A percentile compares a stretch with the other conserved stretches of the same genome.
These are phyloP conservation scores for Calonectria ilicicola DNA, from an alignment of 2,329 filamentous ascomycete species.

Conservation along the genomic window DNA sequence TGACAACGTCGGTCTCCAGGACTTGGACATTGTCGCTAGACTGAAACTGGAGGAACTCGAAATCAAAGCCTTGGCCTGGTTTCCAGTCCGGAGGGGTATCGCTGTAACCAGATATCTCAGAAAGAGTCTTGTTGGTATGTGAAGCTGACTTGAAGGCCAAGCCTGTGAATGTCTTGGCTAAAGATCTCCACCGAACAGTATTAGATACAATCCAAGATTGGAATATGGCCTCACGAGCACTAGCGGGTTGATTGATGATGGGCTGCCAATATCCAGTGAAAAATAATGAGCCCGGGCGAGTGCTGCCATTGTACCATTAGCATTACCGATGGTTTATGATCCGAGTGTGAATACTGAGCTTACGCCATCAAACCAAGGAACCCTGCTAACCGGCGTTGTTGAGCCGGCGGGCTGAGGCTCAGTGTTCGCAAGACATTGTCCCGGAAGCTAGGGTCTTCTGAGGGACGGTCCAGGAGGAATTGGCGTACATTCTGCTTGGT, in stretches of 20 bases:
- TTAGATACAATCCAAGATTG: slow-evolving; percentile 71
- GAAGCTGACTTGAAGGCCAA: slow-evolving; percentile 67
- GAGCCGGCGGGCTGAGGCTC: slow-evolving; percentile 46
- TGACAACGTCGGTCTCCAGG: slow-evolving; percentile 83
- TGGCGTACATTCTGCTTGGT: slow-evolving; percentile 59
- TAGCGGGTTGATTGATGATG: slow-evolving; percentile 70
- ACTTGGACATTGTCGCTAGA: slow-evolving; percentile 59
- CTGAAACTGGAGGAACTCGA: slow-evolving; percentile 71
- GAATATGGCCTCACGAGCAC: slow-evolving; percentile 72
- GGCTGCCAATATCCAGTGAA: slow-evolving; percentile 76
- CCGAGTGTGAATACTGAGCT: slow-evolving; percentile 38
- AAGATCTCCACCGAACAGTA: slow-evolving; percentile 63
- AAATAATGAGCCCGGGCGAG: slow-evolving; percentile 71
- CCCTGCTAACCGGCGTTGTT: slow-evolving; percentile 51
- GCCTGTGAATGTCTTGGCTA: slow-evolving; percentile 67
- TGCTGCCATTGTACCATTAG: slow-evolving; percentile 55
- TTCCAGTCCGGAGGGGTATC: slow-evolving; percentile 64
- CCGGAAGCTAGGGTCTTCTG: slow-evolving; percentile 65
- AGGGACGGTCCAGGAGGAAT: slow-evolving; percentile 65
- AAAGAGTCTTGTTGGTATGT: slow-evolving; percentile 67
- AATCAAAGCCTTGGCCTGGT: slow-evolving; percentile 65
- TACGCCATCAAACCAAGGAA: slow-evolving; percentile 58
- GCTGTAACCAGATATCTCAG: slow-evolving; percentile 67
- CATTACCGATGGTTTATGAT: not conserved
- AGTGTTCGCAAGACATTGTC: slow-evolving; percentile 60